Conservation (phyloP, 495 filamentous ascomycete species). For the Aspergillus leporis region DNA sequence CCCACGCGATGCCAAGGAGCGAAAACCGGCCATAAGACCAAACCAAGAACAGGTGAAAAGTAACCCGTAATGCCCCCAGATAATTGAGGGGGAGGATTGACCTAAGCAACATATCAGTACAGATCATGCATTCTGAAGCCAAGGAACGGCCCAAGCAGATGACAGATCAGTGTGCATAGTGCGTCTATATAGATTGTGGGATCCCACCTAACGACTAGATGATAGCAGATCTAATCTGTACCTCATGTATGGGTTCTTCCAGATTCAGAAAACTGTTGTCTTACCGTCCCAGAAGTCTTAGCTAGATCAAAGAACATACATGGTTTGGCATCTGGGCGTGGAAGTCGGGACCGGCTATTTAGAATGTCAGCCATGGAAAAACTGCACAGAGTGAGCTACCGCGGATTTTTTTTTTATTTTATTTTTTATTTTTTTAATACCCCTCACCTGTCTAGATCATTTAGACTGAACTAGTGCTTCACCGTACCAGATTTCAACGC, state of each 20-base stretch:
- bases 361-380: neutral
- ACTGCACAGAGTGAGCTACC: neutral
- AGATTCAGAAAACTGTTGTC: too few species aligned
- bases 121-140: neutral
- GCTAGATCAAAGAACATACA: neutral
- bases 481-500: neutral
- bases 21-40: neutral
- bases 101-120: neutral
- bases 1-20: constrained; percentile 4
- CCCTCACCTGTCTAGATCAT: neutral
- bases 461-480: neutral
- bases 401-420: neutral
- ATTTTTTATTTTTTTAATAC: too few species aligned
- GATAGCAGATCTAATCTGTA: neutral
- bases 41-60: neutral
- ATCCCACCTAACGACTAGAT: neutral
- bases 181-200: too few species aligned
- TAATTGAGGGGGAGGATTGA: neutral
- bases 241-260: too few species aligned
- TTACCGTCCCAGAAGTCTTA: too few species aligned
- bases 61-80: neutral
- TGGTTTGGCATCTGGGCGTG: neutral
- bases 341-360: neutral
- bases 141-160: neutral
- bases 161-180: neutral